Percentiles rank a stretch among this genome's conserved stretches.
phyloP scores from a whole-genome alignment of 208 protist genomes.

The Trypanosoma caninum region DNA sequence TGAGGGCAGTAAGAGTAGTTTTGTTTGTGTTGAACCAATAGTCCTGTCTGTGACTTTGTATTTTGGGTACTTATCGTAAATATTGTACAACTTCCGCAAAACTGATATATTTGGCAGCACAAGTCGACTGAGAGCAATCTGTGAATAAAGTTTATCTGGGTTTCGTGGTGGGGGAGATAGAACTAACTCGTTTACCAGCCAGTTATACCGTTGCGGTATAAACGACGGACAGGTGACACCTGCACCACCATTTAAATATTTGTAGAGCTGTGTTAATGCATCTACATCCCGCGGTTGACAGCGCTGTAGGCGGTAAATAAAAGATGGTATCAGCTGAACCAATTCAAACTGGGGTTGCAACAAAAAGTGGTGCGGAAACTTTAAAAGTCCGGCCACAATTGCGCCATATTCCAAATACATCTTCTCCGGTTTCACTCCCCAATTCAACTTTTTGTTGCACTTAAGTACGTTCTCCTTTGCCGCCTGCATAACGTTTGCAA shows the following conservation, averaged over 20 bases:
- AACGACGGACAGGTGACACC: not conserved
- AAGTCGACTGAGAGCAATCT: not conserved
- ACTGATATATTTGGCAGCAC: slow-evolving; percentile 2
- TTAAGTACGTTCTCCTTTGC: slow-evolving; percentile 32
- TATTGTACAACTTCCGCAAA: slow-evolving; percentile 2
- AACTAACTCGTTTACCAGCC: slow-evolving; percentile 37
- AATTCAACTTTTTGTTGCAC: slow-evolving; percentile 38
- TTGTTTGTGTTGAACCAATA: not conserved
- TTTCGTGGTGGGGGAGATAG: slow-evolving; percentile 2
- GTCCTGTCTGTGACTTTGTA: slow-evolving; percentile 4
- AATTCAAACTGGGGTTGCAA: slow-evolving; percentile 17
- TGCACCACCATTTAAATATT: slow-evolving; percentile 10
- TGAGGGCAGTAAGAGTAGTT: slow-evolving; percentile 29
- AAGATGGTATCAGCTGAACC: slow-evolving; percentile 40
- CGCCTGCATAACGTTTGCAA: slow-evolving; percentile 28
- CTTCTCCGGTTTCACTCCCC: slow-evolving; percentile 20
- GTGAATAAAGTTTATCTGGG: not conserved
- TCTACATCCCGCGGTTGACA: slow-evolving; percentile 34
- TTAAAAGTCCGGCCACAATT: slow-evolving; percentile 35
- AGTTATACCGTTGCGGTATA: slow-evolving; percentile 31
- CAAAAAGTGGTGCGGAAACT: slow-evolving; percentile 32
- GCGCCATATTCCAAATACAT: slow-evolving; percentile 26
- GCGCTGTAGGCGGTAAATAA: slow-evolving; percentile 68
- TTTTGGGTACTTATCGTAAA: slow-evolving; percentile 25
- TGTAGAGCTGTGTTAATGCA: slow-evolving; percentile 36